These are phyloP conservation scores for Agrocybe chaxingu DNA, from an alignment of 768 basidiomycete genomes.

Conservation along the genomic window DNA sequence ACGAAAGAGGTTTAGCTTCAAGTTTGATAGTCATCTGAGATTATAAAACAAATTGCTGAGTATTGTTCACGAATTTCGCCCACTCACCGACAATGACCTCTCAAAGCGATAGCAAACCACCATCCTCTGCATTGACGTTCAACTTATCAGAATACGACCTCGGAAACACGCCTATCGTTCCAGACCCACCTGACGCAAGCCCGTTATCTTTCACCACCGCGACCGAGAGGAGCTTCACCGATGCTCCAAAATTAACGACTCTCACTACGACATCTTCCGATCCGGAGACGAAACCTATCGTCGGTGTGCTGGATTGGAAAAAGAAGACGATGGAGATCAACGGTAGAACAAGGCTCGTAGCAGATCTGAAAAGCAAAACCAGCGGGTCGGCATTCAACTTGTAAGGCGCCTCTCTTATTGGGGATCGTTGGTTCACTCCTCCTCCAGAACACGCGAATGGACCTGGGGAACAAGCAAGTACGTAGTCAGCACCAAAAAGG, in stretches of 20 bases:
- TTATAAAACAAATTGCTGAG: too few species aligned
- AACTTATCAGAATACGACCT: slow-evolving; percentile 5
- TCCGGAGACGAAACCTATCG: background rate
- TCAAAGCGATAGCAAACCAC: too few species aligned
- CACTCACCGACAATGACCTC: too few species aligned
- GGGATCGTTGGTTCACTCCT: background rate
- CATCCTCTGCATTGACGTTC: background rate
- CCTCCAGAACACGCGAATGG: slow-evolving; percentile 12
- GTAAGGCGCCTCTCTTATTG: slow-evolving; percentile 2
- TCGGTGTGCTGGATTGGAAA: slow-evolving; percentile 13
- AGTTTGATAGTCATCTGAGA: too few species aligned
- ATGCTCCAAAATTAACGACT: background rate
- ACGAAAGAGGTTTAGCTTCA: too few species aligned
- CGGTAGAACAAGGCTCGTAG: background rate
- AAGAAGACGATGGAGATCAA: slow-evolving; percentile 10
- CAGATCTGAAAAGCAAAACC: slow-evolving; percentile 9
- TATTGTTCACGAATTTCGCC: too few species aligned
- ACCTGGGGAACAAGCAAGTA: slow-evolving; percentile 14
- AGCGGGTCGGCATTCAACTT: slow-evolving; percentile 9
- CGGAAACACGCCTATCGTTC: slow-evolving; percentile 10
- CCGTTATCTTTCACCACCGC: slow-evolving; percentile 2
- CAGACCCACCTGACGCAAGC: background rate
- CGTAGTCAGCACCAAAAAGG: slow-evolving; percentile 1
- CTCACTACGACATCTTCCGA: background rate
- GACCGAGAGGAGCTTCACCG: slow-evolving; percentile 6